Conservation (phyloP, 2,329 filamentous ascomycete genomes). For the Madurella mycetomatis region DNA sequence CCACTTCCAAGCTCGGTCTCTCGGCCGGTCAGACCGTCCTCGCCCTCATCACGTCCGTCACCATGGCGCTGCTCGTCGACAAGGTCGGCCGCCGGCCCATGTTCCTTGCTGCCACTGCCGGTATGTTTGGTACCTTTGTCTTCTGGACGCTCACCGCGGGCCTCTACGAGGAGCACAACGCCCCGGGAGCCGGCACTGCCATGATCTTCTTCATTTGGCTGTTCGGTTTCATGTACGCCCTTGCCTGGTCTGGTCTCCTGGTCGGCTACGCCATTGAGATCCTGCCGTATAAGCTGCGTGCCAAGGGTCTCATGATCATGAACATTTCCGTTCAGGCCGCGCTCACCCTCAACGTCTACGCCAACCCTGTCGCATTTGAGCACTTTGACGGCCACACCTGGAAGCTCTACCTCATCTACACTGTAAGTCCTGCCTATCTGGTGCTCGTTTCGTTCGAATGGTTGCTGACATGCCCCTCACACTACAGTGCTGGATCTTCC, state of each 20-base stretch:
- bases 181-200: constrained; percentile 35
- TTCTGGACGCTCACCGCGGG: constrained; percentile 47
- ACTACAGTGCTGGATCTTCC: constrained; percentile 46
- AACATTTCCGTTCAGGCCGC: constrained; percentile 53
- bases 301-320: constrained; percentile 54
- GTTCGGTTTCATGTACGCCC: constrained; percentile 44
- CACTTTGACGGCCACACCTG: constrained; percentile 42
- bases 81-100: constrained; percentile 51
- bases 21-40: constrained; percentile 48
- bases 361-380: constrained; percentile 52
- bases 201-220: constrained; percentile 42
- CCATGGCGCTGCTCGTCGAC: constrained; percentile 51
- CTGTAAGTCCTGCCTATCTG: constrained; percentile 33
- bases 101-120: constrained; percentile 44
- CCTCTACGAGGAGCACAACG: constrained; percentile 39
- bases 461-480: neutral
- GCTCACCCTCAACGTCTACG: constrained; percentile 50
- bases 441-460: neutral
- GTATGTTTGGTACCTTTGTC: constrained; percentile 46
- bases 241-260: constrained; percentile 55
- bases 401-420: constrained; percentile 56
- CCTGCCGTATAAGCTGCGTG: constrained; percentile 45
- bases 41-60: constrained; percentile 48
- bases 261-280: constrained; percentile 51
- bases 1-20: constrained; percentile 43